Conservation (phyloP, 345 rosid genomes). For the Carallia brachiata region DNA sequence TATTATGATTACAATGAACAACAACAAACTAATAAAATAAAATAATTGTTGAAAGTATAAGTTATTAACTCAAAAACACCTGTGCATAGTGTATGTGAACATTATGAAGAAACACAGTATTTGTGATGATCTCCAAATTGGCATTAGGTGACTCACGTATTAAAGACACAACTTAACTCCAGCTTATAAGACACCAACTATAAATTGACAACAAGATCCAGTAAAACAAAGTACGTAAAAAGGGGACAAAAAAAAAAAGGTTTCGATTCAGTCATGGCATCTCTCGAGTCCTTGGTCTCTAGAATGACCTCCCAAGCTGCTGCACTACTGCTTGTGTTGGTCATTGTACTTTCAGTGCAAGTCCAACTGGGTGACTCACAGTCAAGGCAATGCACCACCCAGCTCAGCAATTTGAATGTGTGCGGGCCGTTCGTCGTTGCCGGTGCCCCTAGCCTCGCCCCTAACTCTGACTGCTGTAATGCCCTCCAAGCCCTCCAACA, state of each 20-base stretch:
- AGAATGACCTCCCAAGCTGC: neutral
- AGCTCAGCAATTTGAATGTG: slow-evolving; percentile 52
- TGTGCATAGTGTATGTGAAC: too few relatives aligned
- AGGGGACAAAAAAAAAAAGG: neutral
- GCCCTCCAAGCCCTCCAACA: slow-evolving; percentile 58
- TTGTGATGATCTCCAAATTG: slow-evolving; percentile 1
- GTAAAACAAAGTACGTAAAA: neutral
- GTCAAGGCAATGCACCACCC: slow-evolving; percentile 55
- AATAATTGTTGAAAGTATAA: too few relatives aligned
- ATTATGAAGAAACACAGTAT: neutral
- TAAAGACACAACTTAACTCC: neutral
- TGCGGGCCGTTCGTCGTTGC: slow-evolving; percentile 77
- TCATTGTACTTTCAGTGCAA: slow-evolving; percentile 30
- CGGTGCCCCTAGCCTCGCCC: slow-evolving; percentile 41
- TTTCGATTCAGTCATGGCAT: slow-evolving; percentile 11
- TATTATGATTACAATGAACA: too few relatives aligned
- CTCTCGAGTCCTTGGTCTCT: slow-evolving; percentile 4
- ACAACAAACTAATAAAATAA: too few relatives aligned
- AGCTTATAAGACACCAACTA: slow-evolving; percentile 4
- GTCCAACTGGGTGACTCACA: slow-evolving; percentile 34
- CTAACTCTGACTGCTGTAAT: slow-evolving; percentile 54
- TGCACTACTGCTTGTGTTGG: slow-evolving; percentile 26
- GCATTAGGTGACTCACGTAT: slow-evolving; percentile 27
- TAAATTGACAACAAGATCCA: neutral
- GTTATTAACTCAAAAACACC: too few relatives aligned